Base-by-base conservation (phyloP, 352 stramenopile species). In the Pythium folliculosum region DNA sequence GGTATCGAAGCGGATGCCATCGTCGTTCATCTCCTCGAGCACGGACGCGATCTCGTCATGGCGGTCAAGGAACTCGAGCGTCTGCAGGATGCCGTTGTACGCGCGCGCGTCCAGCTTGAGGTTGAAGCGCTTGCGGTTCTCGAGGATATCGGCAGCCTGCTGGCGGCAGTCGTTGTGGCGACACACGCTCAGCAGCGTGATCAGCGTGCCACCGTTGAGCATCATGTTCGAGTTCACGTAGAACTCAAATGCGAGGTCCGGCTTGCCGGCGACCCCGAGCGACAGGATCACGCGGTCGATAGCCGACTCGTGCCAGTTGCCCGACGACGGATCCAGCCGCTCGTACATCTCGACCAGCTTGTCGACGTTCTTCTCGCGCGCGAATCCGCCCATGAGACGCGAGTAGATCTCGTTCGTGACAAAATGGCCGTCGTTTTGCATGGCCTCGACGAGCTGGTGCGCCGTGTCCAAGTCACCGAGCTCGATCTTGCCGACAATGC, bases 151-250 rank as follows among this genome's bases (percentile, higher is more conserved):
- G 21, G 76, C 67, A 7, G 85, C 82, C 56, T 93, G 80, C 63
- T 91, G 77, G 22, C 74, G 70, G 69, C 85, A 93, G 65, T 88
- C 78, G 68, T 90, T 90, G 72, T 76, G 77, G 38, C 74, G 75
- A 67, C 82, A 93, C 21, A 91, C 80, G 48, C 83, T 86, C 30
- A 93, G 67, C 53, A 93, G 64, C 49, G 82, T 77, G 40, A 89
- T 89, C 27, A 93, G 72, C 56, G 85, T 93, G 27, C 80, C 78
- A 23, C 81, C 78, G 63, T 77, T 88, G 44, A 93, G 74, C 61
- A 89, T 90, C 79, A 91, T 91, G 65, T 78, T 89, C 45, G 85
- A 93, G 65, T 90, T 86, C 48, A 80, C 78, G 73, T 93, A 93
- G 54, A 93, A 91, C 44, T 90, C 82, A 57, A 93, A 93, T 10